A percentile compares a stretch with the other conserved stretches of the same genome.
Evolutionary conservation across 2,329 filamentous ascomycete genomes (phyloP).

Genomic region (Paramyrothecium roridum): DNA sequence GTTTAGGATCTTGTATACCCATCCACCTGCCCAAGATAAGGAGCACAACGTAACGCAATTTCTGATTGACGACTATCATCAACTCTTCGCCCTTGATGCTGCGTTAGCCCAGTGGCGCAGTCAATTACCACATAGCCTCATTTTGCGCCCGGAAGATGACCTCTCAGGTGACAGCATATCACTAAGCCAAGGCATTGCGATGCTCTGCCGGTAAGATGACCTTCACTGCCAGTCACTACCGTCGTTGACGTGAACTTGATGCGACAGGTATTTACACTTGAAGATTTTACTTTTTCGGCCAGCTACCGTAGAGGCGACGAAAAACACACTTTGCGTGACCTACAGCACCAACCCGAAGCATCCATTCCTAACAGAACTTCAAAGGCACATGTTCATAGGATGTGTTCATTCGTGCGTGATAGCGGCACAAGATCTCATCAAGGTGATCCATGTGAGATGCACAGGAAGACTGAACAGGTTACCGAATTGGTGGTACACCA

Average conservation of each 20-base stretch:
- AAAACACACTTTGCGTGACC: neutral
- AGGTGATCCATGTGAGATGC: neutral
- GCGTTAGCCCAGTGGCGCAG: neutral
- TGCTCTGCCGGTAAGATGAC: neutral
- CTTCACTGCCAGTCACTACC: too few species aligned
- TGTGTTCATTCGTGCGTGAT: neutral
- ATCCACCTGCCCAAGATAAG: neutral
- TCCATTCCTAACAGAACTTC: neutral
- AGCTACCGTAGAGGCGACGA: neutral
- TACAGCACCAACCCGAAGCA: neutral
- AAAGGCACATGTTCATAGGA: neutral
- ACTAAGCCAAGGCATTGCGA: neutral
- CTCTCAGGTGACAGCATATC: neutral
- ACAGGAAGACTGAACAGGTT: neutral
- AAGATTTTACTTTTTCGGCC: neutral
- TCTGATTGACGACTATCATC: neutral
- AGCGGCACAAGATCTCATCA: neutral
- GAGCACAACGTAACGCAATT: neutral
- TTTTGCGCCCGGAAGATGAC: neutral
- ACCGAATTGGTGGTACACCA: neutral
- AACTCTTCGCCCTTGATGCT: neutral
- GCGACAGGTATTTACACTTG: neutral
- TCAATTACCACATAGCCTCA: neutral
- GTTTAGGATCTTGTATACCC: neutral
- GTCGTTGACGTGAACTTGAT: too few species aligned